Conservation (phyloP, 2,329 filamentous ascomycete genomes). For the Fusarium brachygibbosum region DNA sequence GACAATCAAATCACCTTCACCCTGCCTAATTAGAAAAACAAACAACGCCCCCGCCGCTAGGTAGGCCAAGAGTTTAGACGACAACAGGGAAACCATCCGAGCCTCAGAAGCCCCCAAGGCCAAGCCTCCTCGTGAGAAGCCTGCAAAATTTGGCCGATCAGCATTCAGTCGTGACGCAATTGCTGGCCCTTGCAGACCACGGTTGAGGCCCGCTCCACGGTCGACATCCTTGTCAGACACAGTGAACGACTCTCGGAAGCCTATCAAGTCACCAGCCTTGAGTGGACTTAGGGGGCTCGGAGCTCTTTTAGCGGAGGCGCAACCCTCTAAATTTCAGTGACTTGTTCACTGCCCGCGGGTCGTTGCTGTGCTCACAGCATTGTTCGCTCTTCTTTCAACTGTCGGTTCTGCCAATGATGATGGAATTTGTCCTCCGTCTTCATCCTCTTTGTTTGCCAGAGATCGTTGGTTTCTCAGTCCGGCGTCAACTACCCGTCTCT, state of each 20-base stretch:
- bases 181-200: conserved; percentile 46
- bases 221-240: conserved; percentile 16
- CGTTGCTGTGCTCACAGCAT: conserved; percentile 19
- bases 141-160: conserved; percentile 49
- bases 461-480: conserved; percentile 25
- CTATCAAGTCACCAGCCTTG: conserved; percentile 22
- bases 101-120: conserved; percentile 33
- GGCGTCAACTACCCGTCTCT: conserved; percentile 11
- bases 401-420: conserved; percentile 17
- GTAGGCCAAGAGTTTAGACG: conserved; percentile 39
- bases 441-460: conserved; percentile 5
- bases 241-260: conserved; percentile 4
- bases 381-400: conserved; percentile 3
- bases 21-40: conserved; percentile 38
- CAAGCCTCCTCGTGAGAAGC: conserved; percentile 44
- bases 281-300: conserved; percentile 22
- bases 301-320: conserved; percentile 18
- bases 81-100: conserved; percentile 40
- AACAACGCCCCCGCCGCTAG: conserved; percentile 38
- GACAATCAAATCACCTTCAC: conserved; percentile 23
- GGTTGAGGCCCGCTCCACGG: conserved; percentile 35
- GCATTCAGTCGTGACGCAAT: conserved; percentile 52
- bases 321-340: conserved; percentile 21
- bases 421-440: conserved; percentile 2
- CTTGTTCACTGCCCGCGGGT: conserved; percentile 16